Evolutionary conservation across 78 protist genomes (phyloP), one percentile per base, ranked within the genome.

Genomic region (Dictyostelium citrinum): DNA sequence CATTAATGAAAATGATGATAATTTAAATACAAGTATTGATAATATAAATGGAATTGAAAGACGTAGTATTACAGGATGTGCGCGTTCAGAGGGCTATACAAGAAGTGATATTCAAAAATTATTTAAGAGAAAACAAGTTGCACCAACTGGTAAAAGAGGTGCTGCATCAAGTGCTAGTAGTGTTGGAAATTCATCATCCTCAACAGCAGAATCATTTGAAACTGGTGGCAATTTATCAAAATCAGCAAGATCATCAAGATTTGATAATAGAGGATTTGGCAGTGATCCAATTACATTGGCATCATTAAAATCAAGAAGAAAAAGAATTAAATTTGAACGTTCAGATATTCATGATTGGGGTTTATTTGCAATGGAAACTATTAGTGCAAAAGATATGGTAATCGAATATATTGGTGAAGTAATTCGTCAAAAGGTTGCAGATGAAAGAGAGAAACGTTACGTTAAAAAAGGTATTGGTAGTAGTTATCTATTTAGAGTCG

Each of bases 351-450:
- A 98, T 91, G 97, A 81, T 16, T 98, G 97, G 97, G 99, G 99
- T 37, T 85, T 98, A 24, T 97, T 96, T 74, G 95, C 98, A 45
- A 12, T 46, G 77, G 98, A 95, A 58, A 83, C 71, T 22, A 98
- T 97, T 51, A 84, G 35, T 24, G 91, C 90, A 10, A 91, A 95
- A 39, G 99, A 98, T 35, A 74, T 98, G 97, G 99, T 99, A 24
- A 96, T 98, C 41, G 99, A 98, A 82, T 99, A 99, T 60, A 90
- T 98, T 39, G 99, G 99, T n/a, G 99, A 98, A 77, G 70, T 97
- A 11, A 81, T 99, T 24, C 97, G 99, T 33, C 68, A 20, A 43
- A 33, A 37, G 10, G 95, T 97, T 22, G 98, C 99, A 11, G 99
- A 98, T 84, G 49, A 31, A 22, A 76, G 99, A n/a, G 99, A 98